These are phyloP conservation scores for Diplodia scrobiculata DNA, from an alignment of 2,329 filamentous ascomycete species.

Conservation along the genomic window DNA sequence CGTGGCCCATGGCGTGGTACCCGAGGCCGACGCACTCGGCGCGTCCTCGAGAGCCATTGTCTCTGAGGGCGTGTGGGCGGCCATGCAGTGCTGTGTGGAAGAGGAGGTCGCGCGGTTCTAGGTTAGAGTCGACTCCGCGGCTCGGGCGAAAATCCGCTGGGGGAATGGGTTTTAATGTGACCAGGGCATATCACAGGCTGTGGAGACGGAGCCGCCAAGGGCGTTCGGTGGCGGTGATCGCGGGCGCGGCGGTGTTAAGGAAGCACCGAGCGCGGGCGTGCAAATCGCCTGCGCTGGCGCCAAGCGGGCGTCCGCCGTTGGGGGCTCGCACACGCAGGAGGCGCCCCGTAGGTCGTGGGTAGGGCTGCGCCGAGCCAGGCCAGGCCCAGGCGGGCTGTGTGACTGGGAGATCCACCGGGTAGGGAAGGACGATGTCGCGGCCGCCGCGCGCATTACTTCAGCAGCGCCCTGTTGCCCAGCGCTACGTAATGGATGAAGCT, in stretches of 20 bases:
- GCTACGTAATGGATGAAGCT: slow-evolving; percentile 27
- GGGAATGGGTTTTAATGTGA: slow-evolving; percentile 28
- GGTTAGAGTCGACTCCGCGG: slow-evolving; percentile 23
- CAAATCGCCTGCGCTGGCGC: slow-evolving; percentile 4
- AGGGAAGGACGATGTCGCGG: slow-evolving; percentile 26
- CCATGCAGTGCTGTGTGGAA: slow-evolving; percentile 2
- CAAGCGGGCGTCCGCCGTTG: slow-evolving; percentile 18
- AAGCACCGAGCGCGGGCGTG: slow-evolving; percentile 21
- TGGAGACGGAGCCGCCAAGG: slow-evolving; percentile 28
- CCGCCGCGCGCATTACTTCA: slow-evolving; percentile 9
- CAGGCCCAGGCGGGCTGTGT: slow-evolving; percentile 21
- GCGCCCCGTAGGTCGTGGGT: slow-evolving; percentile 26
- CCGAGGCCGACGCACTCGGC: neutral
- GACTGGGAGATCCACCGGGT: slow-evolving; percentile 23
- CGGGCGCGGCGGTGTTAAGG: slow-evolving; percentile 28
- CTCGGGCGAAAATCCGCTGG: slow-evolving; percentile 24
- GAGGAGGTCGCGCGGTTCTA: slow-evolving; percentile 7
- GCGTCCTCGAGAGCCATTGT: slow-evolving; percentile 26
- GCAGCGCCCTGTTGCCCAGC: slow-evolving; percentile 21
- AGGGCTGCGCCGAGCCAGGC: slow-evolving; percentile 26
- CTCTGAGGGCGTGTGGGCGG: slow-evolving; percentile 23
- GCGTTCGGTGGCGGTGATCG: slow-evolving; percentile 28
- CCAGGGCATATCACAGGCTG: slow-evolving; percentile 28
- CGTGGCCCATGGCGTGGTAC: slow-evolving; percentile 13
- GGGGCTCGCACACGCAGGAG: slow-evolving; percentile 5